Base-by-base conservation (phyloP, 345 rosid genomes). In the Noccaea bulbosa region DNA sequence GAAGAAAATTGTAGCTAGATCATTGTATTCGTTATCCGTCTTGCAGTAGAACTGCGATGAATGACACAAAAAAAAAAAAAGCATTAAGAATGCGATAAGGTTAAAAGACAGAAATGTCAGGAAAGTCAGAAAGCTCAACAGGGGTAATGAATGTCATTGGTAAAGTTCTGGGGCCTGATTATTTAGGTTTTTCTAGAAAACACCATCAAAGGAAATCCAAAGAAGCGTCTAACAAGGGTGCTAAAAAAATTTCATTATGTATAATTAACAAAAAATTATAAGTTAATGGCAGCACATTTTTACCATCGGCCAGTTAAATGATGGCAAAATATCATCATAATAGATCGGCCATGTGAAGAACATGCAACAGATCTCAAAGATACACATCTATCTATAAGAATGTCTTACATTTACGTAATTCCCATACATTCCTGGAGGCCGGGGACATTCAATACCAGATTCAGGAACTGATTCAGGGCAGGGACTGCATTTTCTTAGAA, bases 1-100 rank as follows among this genome's bases (percentile, higher is more conserved):
- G 83, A 94, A 94, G 88, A 94, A 94, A 73, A 91, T 89, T 20
- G 99, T 94, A 9, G 96, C 99, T 59, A 94, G 99, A 79, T 91
- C 99, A 71, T 91, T 94, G 82, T 94, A 94, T 67, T 91, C 97
- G 8, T 81, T 88, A 27, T 80, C 81, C 46, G 83, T 84, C 71
- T 93, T 80, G 83, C 99, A 94, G 77, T 84, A 94, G 76, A 94
- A 94, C 97, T 94, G 87, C 71, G 50, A 14, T 67, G 20, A 37
- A 53, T 41, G 73, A 8, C 51, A 0, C 50, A 10, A 16, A 50
- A 51, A 50, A 22, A 50, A 22, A 1, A 24, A 68, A 55, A 74
- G n/a, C 37, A 45, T 58, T 32, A 17, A 69, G 27, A 68, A 71
- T 40, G 48, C 16, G 2, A 32, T 1, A 33, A 65, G 38, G 60